phyloP scores from a whole-genome alignment of 148 eudicot species.

The Fagopyrum homotropicum region DNA sequence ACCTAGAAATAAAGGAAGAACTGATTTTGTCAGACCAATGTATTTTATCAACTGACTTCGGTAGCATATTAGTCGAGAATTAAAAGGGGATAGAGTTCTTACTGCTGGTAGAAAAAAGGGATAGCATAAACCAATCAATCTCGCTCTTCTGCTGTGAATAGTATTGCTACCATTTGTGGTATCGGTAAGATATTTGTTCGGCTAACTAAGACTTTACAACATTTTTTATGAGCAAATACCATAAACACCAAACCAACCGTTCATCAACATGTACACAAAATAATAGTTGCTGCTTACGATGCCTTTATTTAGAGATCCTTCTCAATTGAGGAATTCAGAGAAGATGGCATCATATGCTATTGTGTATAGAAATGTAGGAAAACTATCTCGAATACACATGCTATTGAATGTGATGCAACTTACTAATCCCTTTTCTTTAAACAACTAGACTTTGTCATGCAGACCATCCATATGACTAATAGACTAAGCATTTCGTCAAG shows the following conservation, averaged over 20 bases:
- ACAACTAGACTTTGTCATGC: neutral
- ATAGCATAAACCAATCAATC: too few species aligned
- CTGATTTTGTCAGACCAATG: too few species aligned
- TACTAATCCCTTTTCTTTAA: neutral
- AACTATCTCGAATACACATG: neutral
- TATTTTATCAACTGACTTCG: too few species aligned
- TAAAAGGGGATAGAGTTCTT: too few species aligned
- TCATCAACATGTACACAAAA: neutral
- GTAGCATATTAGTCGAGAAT: too few species aligned
- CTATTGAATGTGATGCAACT: neutral
- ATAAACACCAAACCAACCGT: neutral
- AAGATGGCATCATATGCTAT: neutral
- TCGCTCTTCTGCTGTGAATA: too few species aligned
- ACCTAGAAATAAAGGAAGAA: too few species aligned
- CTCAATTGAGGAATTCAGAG: neutral
- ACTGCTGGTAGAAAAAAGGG: too few species aligned
- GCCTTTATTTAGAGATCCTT: neutral
- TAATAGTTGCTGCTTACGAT: neutral
- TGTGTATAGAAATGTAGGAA: neutral
- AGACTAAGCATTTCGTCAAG: neutral
- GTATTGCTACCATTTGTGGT: too few species aligned
- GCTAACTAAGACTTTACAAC: neutral
- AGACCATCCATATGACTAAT: neutral
- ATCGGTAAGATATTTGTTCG: too few species aligned
- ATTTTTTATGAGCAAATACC: too few species aligned